phyloP scores from a whole-genome alignment of 2,329 filamentous ascomycete genomes.

The Pseudocercospora ulei region DNA sequence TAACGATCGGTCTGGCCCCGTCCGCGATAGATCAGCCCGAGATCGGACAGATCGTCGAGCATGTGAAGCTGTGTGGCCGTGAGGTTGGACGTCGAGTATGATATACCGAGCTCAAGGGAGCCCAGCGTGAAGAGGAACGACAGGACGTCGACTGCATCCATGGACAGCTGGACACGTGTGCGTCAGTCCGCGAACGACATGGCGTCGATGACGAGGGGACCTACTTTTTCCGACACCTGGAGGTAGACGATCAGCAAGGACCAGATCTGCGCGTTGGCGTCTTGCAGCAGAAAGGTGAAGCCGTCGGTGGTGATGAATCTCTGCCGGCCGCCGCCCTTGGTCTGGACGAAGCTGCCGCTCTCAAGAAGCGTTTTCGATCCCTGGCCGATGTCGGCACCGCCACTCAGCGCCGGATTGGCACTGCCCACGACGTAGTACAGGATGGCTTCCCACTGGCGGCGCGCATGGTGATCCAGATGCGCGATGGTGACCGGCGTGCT shows the following conservation, averaged over 20 bases:
- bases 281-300: constrained; percentile 89
- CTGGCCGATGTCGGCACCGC: constrained; percentile 45
- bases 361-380: constrained; percentile 78
- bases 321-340: constrained; percentile 30
- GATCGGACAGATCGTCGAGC: constrained; percentile 81
- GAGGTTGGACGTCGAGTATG: constrained; percentile 78
- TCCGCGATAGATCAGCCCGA: constrained; percentile 73
- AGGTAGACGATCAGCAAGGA: constrained; percentile 88
- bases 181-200: background rate
- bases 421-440: constrained; percentile 87
- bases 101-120: constrained; percentile 79
- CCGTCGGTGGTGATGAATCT: constrained; percentile 75
- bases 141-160: constrained; percentile 87
- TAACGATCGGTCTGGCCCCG: constrained; percentile 44
- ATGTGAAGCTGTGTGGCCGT: constrained; percentile 75
- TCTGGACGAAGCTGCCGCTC: constrained; percentile 68
- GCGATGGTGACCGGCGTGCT: constrained; percentile 56
- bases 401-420: constrained; percentile 46
- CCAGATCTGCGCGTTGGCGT: constrained; percentile 96
- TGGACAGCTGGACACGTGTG: constrained; percentile 44
- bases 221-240: constrained; percentile 54
- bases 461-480: constrained; percentile 75
- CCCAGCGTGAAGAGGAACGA: constrained; percentile 94
- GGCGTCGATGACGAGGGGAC: too few species aligned
- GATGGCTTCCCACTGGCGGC: constrained; percentile 89